Base-by-base conservation (phyloP, 768 basidiomycete species). In the Chalciporus piperatus region DNA sequence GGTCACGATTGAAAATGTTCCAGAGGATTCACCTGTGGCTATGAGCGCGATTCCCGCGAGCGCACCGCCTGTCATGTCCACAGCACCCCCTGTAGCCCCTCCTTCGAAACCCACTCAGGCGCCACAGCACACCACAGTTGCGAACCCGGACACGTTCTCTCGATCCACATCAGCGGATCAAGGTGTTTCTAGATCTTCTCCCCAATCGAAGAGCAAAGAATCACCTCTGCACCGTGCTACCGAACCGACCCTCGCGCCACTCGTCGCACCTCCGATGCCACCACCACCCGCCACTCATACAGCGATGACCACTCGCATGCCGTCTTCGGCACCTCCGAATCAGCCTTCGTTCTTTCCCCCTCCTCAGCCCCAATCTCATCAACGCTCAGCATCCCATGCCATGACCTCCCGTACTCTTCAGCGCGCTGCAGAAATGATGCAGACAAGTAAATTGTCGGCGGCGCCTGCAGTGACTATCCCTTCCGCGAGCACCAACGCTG, bases 1-100 rank as follows among this genome's bases (percentile, higher is more conserved):
- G 48, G 64, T 61, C 45, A 67, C 62, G 5, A 37, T 69, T 6
- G 67, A 70, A 47, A 64, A 69, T 43, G 59, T 60, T 10, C 44
- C 59, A 41, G 67, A 68, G 45, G 60, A 65, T 44, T 50, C 52
- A 9, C 59, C 57, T 3, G 38, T 55, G 47, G 39, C 25, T 8
- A 45, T 41, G 22, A 68, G 58, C 45, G 38, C 52, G 20, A 50
- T 45, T 5, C 30, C 54, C 8, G 8, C 33, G 23, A 54, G 25
- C 37, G 39, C 41, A 32, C 40, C 45, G 3, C 33, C 51, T 33
- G 41, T 48, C 16, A 38, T 48, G 13, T 30, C 56, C 30, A 41
- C 54, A 38, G 50, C 40, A 23, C 23, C 48, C n/a, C 45, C 50
- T 32, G 27, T 27, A 27, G 48, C 41, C 30, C 23, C 48, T n/a